Conservation (phyloP, 2,329 filamentous ascomycete genomes). For the Colletotrichum musicola region DNA sequence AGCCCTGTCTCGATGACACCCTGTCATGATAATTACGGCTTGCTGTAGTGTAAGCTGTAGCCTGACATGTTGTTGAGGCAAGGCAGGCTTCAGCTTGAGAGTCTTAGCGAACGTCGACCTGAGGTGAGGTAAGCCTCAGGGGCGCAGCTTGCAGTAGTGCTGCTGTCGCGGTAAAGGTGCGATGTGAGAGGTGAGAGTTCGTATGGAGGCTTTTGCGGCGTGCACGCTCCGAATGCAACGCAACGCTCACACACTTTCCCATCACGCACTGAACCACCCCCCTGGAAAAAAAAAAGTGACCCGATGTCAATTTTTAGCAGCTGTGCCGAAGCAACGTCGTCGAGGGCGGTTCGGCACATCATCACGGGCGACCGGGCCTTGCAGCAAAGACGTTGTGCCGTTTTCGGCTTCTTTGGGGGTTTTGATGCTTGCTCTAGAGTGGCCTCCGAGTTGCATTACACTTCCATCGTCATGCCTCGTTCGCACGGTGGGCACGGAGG, state of each 20-base stretch:
- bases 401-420: neutral
- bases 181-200: neutral
- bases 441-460: neutral
- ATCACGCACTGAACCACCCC: neutral
- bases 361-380: neutral
- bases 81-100: constrained; percentile 2
- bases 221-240: no score
- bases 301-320: neutral
- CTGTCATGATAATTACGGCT: no score
- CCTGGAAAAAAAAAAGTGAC: neutral
- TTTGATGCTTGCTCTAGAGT: neutral
- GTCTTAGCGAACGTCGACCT: neutral
- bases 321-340: neutral
- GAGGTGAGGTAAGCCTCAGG: constrained; percentile 11
- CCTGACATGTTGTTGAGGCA: neutral
- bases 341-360: neutral
- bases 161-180: neutral
- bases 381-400: neutral
- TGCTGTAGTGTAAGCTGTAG: neutral
- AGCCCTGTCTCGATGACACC: no score
- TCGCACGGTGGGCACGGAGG: neutral
- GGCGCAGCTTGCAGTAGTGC: constrained; percentile 15
- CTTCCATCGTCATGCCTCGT: neutral
- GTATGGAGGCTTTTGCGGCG: neutral
- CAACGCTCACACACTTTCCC: no score